Evolutionary conservation across 2,329 filamentous ascomycete genomes (phyloP).

Genomic region (Akanthomyces muscarius): DNA sequence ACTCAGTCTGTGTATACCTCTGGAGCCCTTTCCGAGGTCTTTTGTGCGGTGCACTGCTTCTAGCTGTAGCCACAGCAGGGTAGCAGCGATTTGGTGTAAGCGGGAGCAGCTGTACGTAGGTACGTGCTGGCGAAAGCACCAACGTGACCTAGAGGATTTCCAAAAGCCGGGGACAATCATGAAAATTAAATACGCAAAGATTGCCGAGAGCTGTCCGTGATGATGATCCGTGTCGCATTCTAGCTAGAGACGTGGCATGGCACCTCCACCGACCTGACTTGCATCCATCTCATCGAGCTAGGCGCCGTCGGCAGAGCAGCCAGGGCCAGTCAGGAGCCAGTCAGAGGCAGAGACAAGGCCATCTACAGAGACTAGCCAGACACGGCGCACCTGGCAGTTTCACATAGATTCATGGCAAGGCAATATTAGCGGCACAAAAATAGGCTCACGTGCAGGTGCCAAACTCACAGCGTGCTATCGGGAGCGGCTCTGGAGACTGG

Average conservation of each 20-base stretch:
- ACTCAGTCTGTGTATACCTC: too few relatives aligned
- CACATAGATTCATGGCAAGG: slow-evolving; percentile 1
- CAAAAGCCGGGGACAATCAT: neutral
- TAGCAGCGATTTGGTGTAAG: neutral
- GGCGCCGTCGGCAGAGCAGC: neutral
- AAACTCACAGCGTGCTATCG: slow-evolving; percentile 10
- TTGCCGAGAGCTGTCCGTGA: neutral
- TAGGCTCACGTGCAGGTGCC: slow-evolving; percentile 9
- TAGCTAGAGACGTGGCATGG: slow-evolving; percentile 7
- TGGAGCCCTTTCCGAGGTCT: too few relatives aligned
- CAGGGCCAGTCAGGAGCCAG: neutral
- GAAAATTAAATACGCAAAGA: neutral
- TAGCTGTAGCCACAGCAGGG: neutral
- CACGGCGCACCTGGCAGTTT: neutral
- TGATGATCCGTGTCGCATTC: neutral
- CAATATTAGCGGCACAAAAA: slow-evolving; percentile 6
- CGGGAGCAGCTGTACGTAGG: neutral
- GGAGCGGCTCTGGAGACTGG: slow-evolving; percentile 11
- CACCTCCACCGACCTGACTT: neutral
- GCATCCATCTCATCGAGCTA: slow-evolving; percentile 4
- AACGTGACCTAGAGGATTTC: slow-evolving; percentile 6
- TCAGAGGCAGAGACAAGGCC: neutral
- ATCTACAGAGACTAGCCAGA: neutral
- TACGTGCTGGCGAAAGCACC: neutral
- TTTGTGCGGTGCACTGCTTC: too few relatives aligned